Conservation (phyloP, 768 basidiomycete species). For the Chalciporus piperatus region DNA sequence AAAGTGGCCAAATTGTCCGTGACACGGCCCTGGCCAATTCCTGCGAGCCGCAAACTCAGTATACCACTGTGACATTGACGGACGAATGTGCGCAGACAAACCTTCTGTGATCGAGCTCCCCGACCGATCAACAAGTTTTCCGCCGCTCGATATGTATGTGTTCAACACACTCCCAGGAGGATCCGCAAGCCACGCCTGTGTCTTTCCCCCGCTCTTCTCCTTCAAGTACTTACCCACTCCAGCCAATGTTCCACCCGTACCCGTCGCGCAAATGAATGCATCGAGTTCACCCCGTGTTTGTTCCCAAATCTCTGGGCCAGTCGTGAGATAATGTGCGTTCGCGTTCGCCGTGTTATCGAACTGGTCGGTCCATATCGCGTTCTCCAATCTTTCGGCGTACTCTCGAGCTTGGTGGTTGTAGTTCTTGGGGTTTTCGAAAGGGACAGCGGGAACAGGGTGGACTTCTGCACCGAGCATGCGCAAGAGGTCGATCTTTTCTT, state of each 20-base stretch:
- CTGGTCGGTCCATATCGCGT: slow-evolving; percentile 96
- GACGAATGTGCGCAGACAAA: slow-evolving; percentile 24
- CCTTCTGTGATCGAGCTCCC: slow-evolving; percentile 96
- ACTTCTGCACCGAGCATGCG: slow-evolving; percentile 98
- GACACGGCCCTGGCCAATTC: slow-evolving; percentile 95
- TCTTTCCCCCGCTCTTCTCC: slow-evolving; percentile 74
- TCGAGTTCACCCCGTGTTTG: slow-evolving; percentile 79
- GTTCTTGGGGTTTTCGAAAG: slow-evolving; percentile 92
- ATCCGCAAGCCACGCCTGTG: slow-evolving; percentile 93
- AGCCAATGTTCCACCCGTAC: slow-evolving; percentile 94
- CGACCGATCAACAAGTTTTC: slow-evolving; percentile 67
- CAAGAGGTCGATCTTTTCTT: slow-evolving; percentile 97
- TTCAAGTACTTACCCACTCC: slow-evolving; percentile 83
- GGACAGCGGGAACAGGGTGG: slow-evolving; percentile 92
- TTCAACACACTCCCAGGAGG: slow-evolving; percentile 94
- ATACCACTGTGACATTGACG: not conserved
- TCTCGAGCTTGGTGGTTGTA: slow-evolving; percentile 98
- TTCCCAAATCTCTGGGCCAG: slow-evolving; percentile 96
- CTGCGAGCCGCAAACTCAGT: slow-evolving; percentile 37
- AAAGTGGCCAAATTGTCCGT: slow-evolving; percentile 89
- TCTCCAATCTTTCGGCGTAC: slow-evolving; percentile 67
- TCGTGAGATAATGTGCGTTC: slow-evolving; percentile 80
- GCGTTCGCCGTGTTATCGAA: slow-evolving; percentile 97
- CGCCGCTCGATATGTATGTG: slow-evolving; percentile 77
- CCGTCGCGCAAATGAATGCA: slow-evolving; percentile 93